These are phyloP conservation scores for Phylloporus scabripes DNA, from an alignment of 768 basidiomycete genomes.

Conservation along the genomic window DNA sequence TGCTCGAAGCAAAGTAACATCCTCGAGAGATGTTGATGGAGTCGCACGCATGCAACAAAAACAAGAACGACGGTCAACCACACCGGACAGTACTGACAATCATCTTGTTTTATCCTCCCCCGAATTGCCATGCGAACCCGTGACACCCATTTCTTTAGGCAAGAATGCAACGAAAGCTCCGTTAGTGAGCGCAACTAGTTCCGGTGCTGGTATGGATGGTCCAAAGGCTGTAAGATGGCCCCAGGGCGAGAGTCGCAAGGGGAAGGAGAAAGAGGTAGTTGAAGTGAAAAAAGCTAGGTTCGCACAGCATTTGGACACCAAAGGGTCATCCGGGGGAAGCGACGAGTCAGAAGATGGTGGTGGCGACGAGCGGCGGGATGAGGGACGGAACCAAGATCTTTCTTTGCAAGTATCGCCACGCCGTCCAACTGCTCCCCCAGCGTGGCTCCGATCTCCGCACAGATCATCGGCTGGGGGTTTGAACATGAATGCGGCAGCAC, in stretches of 20 bases:
- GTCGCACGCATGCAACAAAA: neutral
- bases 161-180: conserved; percentile 18
- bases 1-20: conserved; percentile 3
- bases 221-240: conserved; percentile 53
- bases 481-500: conserved; percentile 33
- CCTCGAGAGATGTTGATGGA: conserved; percentile 3
- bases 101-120: conserved; percentile 24
- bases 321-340: conserved; percentile 20
- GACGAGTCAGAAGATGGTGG: conserved; percentile 9
- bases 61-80: conserved; percentile 8
- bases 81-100: conserved; percentile 13
- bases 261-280: conserved; percentile 20
- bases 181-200: neutral
- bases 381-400: conserved; percentile 30
- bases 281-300: conserved; percentile 46
- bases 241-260: conserved; percentile 35
- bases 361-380: conserved; percentile 15
- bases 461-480: conserved; percentile 23
- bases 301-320: conserved; percentile 23
- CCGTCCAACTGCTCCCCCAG: conserved; percentile 33
- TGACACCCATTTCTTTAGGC: conserved; percentile 29
- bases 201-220: conserved; percentile 34
- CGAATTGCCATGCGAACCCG: conserved; percentile 27
- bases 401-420: conserved; percentile 57
- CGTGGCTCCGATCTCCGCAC: conserved; percentile 38